Evolutionary conservation across 331 rosid species (phyloP).

Genomic region (Arachis monticola): DNA sequence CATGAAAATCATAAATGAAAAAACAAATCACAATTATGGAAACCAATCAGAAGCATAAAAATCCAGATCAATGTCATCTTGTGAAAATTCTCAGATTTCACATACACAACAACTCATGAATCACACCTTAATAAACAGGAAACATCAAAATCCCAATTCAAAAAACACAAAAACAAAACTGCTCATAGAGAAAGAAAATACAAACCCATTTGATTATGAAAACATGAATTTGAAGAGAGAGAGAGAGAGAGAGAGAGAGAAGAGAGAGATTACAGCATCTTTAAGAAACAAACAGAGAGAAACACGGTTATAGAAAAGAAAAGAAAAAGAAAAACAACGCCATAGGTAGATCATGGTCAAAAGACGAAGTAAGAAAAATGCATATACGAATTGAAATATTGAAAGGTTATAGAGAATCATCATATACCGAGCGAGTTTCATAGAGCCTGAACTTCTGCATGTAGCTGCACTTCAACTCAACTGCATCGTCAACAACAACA

Average conservation of each 20-base stretch:
- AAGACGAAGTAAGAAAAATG: conserved; percentile 16
- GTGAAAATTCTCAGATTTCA: conserved; percentile 21
- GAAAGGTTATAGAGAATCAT: not conserved
- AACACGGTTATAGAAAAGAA: not conserved
- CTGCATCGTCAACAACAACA: conserved; percentile 47
- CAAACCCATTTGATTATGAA: not conserved
- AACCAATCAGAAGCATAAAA: conserved; percentile 30
- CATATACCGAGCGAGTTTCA: conserved; percentile 88
- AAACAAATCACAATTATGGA: not conserved
- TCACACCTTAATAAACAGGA: conserved; percentile 12
- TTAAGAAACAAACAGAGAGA: conserved; percentile 16
- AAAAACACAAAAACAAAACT: not conserved
- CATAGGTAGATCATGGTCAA: conserved; percentile 28
- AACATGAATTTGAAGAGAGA: too few species aligned
- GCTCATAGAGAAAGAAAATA: not conserved
- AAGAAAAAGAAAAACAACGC: too few species aligned
- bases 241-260: too few species aligned
- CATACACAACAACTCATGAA: conserved; percentile 25
- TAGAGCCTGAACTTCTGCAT: conserved; percentile 97
- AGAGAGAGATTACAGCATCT: not conserved
- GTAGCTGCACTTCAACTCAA: conserved; percentile 48
- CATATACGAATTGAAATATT: not conserved
- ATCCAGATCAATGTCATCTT: conserved; percentile 6
- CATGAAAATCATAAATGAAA: conserved; percentile 16
- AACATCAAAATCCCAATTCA: conserved; percentile 26